Base-by-base conservation (phyloP, 1,284 basidiomycete species). In the Leucoagaricus sp. region DNA sequence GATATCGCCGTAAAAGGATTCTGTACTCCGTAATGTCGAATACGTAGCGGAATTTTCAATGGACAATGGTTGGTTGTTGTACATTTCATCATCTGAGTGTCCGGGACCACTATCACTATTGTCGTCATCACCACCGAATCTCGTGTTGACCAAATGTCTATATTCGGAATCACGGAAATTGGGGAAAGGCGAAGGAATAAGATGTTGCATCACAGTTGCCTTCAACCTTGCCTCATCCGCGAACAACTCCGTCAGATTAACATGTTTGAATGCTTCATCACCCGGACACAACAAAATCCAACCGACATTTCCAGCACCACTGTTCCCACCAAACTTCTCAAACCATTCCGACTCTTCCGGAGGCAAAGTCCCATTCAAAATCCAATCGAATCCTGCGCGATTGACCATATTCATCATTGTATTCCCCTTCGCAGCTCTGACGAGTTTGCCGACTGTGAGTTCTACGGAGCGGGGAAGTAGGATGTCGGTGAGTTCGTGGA, bases 271-370 rank as follows among this genome's bases (percentile, higher is more conserved):
- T 0, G 96, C 95, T 58, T 89, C 87, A 67, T 99, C 97, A 1
- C 86, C 87, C 1, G 97, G 97, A 63, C 91, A 93, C 4, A 99
- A 80, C 1, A 99, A 70, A 1, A 93, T 95, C 90, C 89, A 90
- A n/a, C n/a, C n/a, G n/a, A n/a, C n/a, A n/a, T n/a, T n/a, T 60
- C 91, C 78, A 47, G 76, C 70, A 59, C 79, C 74, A 28, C 72
- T 68, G 5, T 10, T 28, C 21, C n/a, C 8, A 45, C 23, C 23
- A 28, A 28, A 45, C 44, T 73, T 67, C 21, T 84, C 77, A 8
- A 79, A 79, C 83, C 84, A 87, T 7, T 73, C 70, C 58, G 84
- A 80, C 65, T 80, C 79, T 67, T 86, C 76, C 0, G 87, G 87
- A 7, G 92, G 91, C 8, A 81, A 74, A 8, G 89, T 90, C 6